Evolutionary conservation across 352 stramenopile genomes (phyloP), one percentile per base, ranked within the genome.

Genomic region (Globisporangium mamillatum): DNA sequence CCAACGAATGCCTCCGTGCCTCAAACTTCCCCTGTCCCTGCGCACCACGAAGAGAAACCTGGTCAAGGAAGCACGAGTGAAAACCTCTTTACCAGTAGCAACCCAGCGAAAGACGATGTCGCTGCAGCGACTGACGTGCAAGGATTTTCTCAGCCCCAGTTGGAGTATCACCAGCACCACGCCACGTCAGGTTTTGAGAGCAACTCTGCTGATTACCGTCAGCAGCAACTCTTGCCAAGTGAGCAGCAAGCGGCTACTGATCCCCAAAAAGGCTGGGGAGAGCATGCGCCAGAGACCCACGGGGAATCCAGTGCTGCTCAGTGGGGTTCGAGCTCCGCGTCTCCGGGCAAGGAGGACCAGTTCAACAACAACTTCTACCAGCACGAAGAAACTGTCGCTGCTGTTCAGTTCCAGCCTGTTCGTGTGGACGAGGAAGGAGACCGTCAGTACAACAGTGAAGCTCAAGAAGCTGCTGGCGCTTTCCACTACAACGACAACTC

Each of bases 401-500:
- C 38, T 3, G 60, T 67, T 10, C 66, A 67, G 44, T 67, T 67
- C 16, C 34, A 63, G 20, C 10, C 60, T 8, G 38, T 6, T 36
- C 25, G 25, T 18, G 36, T 57, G 18, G 66, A 27, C 8, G 55
- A 46, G 20, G 27, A 46, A 61, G 55, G 25, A 32, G 52, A 46
- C 18, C 36, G 18, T 67, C 53, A 34, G 9, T 46, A 25, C 16
- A 24, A 50, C 29, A 22, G 8, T 46, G 32, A 6, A 34, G 52
- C 6, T 59, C 9, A 54, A 52, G 44, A 52, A 52, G 20, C n/a
- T 36, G 27, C 54, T 34, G 36, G 27, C 10, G 52, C 66, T 3
- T 73, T 73, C 38, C n/a, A 44, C 46, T 73, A 69, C 50, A 29
- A 10, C 48, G 20, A 48, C 24, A 64, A 68, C 22, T 55, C 62